Evolutionary conservation across 2,329 filamentous ascomycete genomes (phyloP).

Genomic region (Emergomyces orientalis): DNA sequence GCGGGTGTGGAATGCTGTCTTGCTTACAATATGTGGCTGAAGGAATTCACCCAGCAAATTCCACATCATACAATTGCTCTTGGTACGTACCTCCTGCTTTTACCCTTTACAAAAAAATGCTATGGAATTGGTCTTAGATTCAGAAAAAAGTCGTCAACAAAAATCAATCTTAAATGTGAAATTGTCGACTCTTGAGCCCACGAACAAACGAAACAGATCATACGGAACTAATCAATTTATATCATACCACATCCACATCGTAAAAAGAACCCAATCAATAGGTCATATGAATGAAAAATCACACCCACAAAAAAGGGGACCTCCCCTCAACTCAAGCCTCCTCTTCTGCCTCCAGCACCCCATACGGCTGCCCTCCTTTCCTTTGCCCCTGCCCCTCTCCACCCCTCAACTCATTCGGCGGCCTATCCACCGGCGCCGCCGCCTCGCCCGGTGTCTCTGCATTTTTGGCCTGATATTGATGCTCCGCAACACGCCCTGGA

Average conservation of each 20-base stretch:
- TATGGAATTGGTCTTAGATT: background rate
- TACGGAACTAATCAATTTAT: background rate
- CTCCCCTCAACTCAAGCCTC: constrained; percentile 7
- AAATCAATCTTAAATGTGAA: background rate
- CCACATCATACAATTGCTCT: background rate
- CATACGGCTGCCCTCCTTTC: constrained; percentile 17
- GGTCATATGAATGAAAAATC: background rate
- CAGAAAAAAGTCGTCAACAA: background rate
- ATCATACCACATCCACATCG: background rate
- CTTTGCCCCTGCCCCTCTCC: background rate
- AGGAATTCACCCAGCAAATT: background rate
- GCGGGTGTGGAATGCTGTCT: too few relatives aligned
- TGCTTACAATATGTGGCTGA: background rate
- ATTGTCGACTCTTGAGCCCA: too few relatives aligned
- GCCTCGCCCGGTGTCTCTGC: constrained; percentile 23
- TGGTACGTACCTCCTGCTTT: background rate
- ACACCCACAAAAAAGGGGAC: background rate
- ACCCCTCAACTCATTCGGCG: constrained; percentile 14
- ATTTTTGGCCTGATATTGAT: constrained; percentile 26
- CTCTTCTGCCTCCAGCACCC: constrained; percentile 14
- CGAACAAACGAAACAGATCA: background rate
- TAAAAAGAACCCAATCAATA: background rate
- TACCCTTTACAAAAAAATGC: background rate
- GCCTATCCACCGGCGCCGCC: constrained; percentile 16
- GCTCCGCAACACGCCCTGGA: constrained; percentile 43